These are phyloP conservation scores for Cornus kousa DNA, from an alignment of 148 eudicot species.

Conservation along the genomic window DNA sequence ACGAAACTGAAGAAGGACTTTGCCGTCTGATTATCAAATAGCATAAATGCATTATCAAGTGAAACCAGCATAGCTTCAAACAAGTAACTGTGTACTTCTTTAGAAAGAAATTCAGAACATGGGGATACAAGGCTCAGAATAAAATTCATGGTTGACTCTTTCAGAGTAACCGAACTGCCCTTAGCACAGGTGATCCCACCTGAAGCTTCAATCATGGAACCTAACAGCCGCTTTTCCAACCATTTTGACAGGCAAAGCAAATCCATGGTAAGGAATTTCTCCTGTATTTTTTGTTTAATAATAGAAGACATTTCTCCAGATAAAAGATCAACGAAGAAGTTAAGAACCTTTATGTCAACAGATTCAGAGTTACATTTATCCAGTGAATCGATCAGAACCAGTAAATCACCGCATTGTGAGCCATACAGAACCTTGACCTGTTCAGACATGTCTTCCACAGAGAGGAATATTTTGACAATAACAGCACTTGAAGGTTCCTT, in stretches of 20 bases:
- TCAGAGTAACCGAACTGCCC: slow-evolving; percentile 64
- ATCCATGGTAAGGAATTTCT: slow-evolving; percentile 70
- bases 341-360: slow-evolving; percentile 71
- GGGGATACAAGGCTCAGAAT: slow-evolving; percentile 56
- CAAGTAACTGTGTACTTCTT: slow-evolving; percentile 63
- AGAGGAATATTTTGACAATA: slow-evolving; percentile 61
- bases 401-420: slow-evolving; percentile 63
- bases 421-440: slow-evolving; percentile 58
- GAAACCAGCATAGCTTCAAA: slow-evolving; percentile 67
- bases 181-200: slow-evolving; percentile 37
- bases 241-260: slow-evolving; percentile 64
- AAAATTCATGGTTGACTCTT: slow-evolving; percentile 86
- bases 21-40: slow-evolving; percentile 66
- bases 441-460: slow-evolving; percentile 52
- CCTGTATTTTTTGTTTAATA: slow-evolving; percentile 58
- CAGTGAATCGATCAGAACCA: slow-evolving; percentile 77
- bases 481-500: slow-evolving; percentile 53
- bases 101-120: slow-evolving; percentile 44
- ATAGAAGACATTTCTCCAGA: slow-evolving; percentile 53
- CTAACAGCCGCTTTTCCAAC: slow-evolving; percentile 81
- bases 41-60: slow-evolving; percentile 68
- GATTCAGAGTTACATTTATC: slow-evolving; percentile 68
- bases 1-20: slow-evolving; percentile 70
- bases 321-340: slow-evolving; percentile 67
- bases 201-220: slow-evolving; percentile 49